Conservation (phyloP, 768 basidiomycete genomes). For the Boletus barrowsii region DNA sequence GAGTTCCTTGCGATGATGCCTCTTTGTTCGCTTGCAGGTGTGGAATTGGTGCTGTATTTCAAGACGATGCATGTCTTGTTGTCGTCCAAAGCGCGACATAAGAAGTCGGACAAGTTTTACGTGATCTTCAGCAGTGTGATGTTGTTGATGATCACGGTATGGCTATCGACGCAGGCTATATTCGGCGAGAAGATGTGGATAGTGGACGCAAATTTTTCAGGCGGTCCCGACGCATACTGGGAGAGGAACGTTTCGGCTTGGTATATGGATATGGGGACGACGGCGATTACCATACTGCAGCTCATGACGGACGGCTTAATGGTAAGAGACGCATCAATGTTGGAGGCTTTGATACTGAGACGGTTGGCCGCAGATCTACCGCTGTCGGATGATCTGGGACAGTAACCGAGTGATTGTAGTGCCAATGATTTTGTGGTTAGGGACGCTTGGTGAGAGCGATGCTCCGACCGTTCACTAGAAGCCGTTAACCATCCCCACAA, state of each 20-base stretch:
- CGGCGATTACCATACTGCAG: slow-evolving; percentile 29
- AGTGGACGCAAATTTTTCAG: slow-evolving; percentile 27
- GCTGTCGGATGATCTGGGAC: slow-evolving; percentile 36
- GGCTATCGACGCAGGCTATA: slow-evolving; percentile 26
- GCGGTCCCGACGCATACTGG: slow-evolving; percentile 36
- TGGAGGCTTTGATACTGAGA: neutral
- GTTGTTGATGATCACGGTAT: slow-evolving; percentile 33
- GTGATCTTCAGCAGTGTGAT: slow-evolving; percentile 25
- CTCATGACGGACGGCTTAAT: slow-evolving; percentile 38
- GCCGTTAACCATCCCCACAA: slow-evolving; percentile 4
- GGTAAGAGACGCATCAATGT: slow-evolving; percentile 22
- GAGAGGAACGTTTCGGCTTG: slow-evolving; percentile 22
- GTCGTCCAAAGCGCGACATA: neutral
- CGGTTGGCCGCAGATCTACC: slow-evolving; percentile 32
- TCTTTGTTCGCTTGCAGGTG: slow-evolving; percentile 7
- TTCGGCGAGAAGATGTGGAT: slow-evolving; percentile 40
- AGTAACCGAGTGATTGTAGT: slow-evolving; percentile 13
- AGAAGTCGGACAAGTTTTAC: slow-evolving; percentile 19
- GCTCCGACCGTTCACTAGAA: no score
- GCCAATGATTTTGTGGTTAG: slow-evolving; percentile 22
- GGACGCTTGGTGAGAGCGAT: slow-evolving; percentile 24
- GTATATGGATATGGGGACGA: slow-evolving; percentile 31
- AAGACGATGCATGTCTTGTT: slow-evolving; percentile 22
- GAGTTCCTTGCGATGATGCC: neutral
- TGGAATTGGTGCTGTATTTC: slow-evolving; percentile 26